These are phyloP conservation scores for Mycotypha africana DNA, from an alignment of 371 early-diverging fungal species.

Conservation along the genomic window DNA sequence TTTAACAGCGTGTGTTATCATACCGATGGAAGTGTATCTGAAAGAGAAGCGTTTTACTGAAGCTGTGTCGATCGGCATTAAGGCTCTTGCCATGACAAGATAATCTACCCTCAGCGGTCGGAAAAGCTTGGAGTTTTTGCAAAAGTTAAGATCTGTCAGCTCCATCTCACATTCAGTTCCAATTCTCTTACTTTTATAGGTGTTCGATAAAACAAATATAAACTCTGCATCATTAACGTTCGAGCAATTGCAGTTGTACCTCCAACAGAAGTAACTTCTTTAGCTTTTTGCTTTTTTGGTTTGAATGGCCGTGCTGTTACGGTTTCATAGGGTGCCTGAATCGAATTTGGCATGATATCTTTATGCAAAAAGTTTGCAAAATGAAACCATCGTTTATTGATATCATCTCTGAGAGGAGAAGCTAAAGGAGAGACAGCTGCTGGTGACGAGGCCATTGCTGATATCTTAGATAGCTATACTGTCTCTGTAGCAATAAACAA, in stretches of 20 bases:
- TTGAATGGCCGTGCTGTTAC: not conserved
- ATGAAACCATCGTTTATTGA: too few species aligned
- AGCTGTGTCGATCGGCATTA: slow-evolving; percentile 47
- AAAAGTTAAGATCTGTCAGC: too few species aligned
- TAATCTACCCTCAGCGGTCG: slow-evolving; percentile 79
- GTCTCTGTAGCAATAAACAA: too few species aligned
- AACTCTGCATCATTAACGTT: slow-evolving; percentile 57
- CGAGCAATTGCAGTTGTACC: slow-evolving; percentile 56
- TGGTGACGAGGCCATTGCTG: too few species aligned
- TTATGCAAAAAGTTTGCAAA: too few species aligned
- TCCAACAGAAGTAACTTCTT: slow-evolving; percentile 51
- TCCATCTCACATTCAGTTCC: not conserved
- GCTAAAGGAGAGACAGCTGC: too few species aligned
- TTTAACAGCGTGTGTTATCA: slow-evolving; percentile 66
- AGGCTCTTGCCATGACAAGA: slow-evolving; percentile 68
- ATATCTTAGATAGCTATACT: too few species aligned
- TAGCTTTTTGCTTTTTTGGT: slow-evolving; percentile 33
- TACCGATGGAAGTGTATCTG: slow-evolving; percentile 68
- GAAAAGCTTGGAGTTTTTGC: slow-evolving; percentile 52
- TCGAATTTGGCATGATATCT: slow-evolving; percentile 14
- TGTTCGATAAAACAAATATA: slow-evolving; percentile 73
- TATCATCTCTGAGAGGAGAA: too few species aligned
- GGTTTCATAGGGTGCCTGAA: slow-evolving; percentile 9
- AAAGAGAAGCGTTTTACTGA: slow-evolving; percentile 43
- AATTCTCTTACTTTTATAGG: slow-evolving; percentile 58